Base-by-base conservation (phyloP, 192 early-diverging fungal species). In the Kickxella alabastrina region DNA sequence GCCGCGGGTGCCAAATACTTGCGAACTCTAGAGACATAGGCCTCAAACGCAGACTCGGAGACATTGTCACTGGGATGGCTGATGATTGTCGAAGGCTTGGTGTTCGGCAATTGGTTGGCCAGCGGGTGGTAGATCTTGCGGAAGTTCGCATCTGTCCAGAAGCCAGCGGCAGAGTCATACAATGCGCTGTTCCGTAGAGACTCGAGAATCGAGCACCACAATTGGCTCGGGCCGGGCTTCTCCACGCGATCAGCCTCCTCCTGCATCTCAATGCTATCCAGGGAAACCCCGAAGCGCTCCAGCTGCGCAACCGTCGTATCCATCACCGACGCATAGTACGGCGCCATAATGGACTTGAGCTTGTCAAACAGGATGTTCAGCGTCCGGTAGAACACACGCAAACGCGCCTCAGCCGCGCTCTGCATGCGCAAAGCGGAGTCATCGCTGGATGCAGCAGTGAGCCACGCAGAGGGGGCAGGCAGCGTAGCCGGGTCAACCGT, bases 241-340 rank as follows among this genome's bases (percentile, higher is more conserved):
- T 65, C 65, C 22, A 55, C 50, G 28, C 65, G 74, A 17, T 58
- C 54, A 5, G 50, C 56, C 29, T 79, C 65, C 38, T 66, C 76
- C 39, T 77, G 66, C 27, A 69, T 26, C 41, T 80, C 68, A 31
- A 68, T 58, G 37, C 52, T 49, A 28, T 53, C 57, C 41, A 43
- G 29, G 1, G 46, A 28, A 13, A 63, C 53, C 10, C 44, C 68
- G 50, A 80, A 87, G n/a, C 62, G 60, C 26, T 81, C 60, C 41
- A 90, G 70, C 24, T 69, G 62, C 19, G 48, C 63, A 29, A 87
- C 81, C 6, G 82, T 80, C 47, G 80, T 73, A 52, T 90, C 87
- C 27, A 96, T 52, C 12, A 92, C 80, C 53, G 82, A 85, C 15
- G 70, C 71, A 49, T 83, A 90, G 70, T 93, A 94, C 18, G 91